These are phyloP conservation scores for Hymenoscyphus repandus DNA, from an alignment of 2,329 filamentous ascomycete genomes.

Conservation along the genomic window DNA sequence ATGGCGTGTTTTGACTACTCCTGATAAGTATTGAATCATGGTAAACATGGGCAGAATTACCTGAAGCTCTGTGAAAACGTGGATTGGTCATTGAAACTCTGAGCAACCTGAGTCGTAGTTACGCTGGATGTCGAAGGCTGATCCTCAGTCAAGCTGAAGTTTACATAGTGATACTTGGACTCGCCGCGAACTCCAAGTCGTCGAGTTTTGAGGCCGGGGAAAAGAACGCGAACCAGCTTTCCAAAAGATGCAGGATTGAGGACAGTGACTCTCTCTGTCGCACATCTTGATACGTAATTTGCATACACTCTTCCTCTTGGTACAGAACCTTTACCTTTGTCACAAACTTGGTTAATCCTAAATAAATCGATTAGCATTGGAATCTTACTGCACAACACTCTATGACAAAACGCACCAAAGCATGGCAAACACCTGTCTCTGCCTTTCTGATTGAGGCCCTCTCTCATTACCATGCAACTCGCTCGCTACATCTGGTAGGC, in stretches of 20 bases:
- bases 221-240: slow-evolving; percentile 92
- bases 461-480: slow-evolving; percentile 76
- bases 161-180: slow-evolving; percentile 95
- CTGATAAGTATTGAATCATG: slow-evolving; percentile 13
- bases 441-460: slow-evolving; percentile 75
- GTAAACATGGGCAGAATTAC: slow-evolving; percentile 33
- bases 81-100: slow-evolving; percentile 44
- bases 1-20: slow-evolving; percentile 25
- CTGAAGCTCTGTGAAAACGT: slow-evolving; percentile 46
- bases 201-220: slow-evolving; percentile 89
- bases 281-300: slow-evolving; percentile 89
- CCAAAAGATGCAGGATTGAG: slow-evolving; percentile 96
- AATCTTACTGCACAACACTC: neutral
- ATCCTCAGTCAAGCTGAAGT: slow-evolving; percentile 57
- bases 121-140: slow-evolving; percentile 33
- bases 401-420: slow-evolving; percentile 59
- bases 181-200: slow-evolving; percentile 89
- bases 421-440: slow-evolving; percentile 84
- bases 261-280: slow-evolving; percentile 87
- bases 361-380: slow-evolving; percentile 1
- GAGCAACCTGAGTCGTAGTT: slow-evolving; percentile 39
- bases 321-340: slow-evolving; percentile 75
- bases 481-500: slow-evolving; percentile 64
- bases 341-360: slow-evolving; percentile 71
- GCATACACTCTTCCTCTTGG: slow-evolving; percentile 91